Conservation (phyloP, 495 filamentous ascomycete species). For the Penicillium angulare region DNA sequence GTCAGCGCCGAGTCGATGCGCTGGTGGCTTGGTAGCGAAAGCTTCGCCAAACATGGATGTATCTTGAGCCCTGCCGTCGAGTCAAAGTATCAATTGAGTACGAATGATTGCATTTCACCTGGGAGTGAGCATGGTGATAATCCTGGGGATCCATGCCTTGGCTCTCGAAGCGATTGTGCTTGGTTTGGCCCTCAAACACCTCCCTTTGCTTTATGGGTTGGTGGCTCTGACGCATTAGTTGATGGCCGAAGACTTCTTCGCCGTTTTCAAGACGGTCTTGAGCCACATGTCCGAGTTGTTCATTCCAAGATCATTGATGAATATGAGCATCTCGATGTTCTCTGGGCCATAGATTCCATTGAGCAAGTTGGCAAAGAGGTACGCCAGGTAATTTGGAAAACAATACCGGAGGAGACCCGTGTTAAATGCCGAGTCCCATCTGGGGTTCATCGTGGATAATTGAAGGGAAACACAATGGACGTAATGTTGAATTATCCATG, state of each 20-base stretch:
- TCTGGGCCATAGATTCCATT: constrained; percentile 91
- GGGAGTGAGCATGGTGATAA: constrained; percentile 18
- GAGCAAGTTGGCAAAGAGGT: constrained; percentile 84
- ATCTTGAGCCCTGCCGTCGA: constrained; percentile 79
- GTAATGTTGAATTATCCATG: too few species aligned
- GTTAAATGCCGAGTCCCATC: constrained; percentile 57
- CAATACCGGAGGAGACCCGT: constrained; percentile 53
- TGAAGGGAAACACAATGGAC: too few species aligned
- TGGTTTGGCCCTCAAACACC: constrained; percentile 84
- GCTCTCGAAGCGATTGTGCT: constrained; percentile 47
- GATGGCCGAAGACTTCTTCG: constrained; percentile 74
- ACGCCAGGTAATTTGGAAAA: constrained; percentile 79
- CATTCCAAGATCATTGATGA: constrained; percentile 81
- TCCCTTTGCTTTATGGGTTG: constrained; percentile 88
- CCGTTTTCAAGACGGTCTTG: constrained; percentile 72
- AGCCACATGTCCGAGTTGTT: constrained; percentile 79
- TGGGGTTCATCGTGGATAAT: neutral
- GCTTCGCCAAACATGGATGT: constrained; percentile 89
- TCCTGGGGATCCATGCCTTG: constrained; percentile 18
- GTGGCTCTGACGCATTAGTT: constrained; percentile 77
- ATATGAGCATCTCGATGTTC: constrained; percentile 93
- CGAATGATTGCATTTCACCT: neutral
- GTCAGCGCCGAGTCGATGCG: constrained; percentile 88
- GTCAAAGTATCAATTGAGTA: constrained; percentile 51
- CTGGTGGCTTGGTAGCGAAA: constrained; percentile 92